These are phyloP conservation scores for Colletotrichum sp. DNA, from an alignment of 2,329 filamentous ascomycete species.

Conservation along the genomic window DNA sequence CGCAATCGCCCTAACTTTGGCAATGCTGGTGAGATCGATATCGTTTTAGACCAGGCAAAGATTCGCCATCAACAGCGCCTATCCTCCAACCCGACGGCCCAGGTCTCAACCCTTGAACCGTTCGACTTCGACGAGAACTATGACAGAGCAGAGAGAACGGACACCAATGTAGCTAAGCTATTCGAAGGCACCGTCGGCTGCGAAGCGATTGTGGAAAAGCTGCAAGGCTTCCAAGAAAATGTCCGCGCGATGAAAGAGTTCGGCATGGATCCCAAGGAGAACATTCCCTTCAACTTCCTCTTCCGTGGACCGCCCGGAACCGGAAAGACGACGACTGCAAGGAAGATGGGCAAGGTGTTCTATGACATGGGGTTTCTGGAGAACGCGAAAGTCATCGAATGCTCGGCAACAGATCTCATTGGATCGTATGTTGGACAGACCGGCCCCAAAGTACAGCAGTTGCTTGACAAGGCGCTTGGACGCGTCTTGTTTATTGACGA, in stretches of 20 bases:
- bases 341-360: conserved; percentile 77
- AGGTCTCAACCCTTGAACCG: conserved; percentile 31
- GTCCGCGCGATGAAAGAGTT: conserved; percentile 55
- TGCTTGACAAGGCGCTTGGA: conserved; percentile 67
- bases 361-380: conserved; percentile 71
- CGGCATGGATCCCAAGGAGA: conserved; percentile 58
- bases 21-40: conserved; percentile 78
- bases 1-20: conserved; percentile 71
- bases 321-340: conserved; percentile 74
- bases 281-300: conserved; percentile 71
- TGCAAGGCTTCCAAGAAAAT: conserved; percentile 60
- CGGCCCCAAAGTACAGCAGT: conserved; percentile 65
- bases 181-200: conserved; percentile 66
- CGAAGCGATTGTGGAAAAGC: conserved; percentile 54
- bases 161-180: conserved; percentile 54
- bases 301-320: conserved; percentile 72
- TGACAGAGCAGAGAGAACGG: conserved; percentile 51
- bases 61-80: conserved; percentile 24
- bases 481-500: conserved; percentile 76
- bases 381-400: conserved; percentile 64
- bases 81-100: neutral
- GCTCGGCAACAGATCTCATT: conserved; percentile 71
- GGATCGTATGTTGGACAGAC: conserved; percentile 74
- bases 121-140: conserved; percentile 65
- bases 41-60: conserved; percentile 54